Base-by-base conservation (phyloP, 2,329 filamentous ascomycete species). In the Cercospora sp. region DNA sequence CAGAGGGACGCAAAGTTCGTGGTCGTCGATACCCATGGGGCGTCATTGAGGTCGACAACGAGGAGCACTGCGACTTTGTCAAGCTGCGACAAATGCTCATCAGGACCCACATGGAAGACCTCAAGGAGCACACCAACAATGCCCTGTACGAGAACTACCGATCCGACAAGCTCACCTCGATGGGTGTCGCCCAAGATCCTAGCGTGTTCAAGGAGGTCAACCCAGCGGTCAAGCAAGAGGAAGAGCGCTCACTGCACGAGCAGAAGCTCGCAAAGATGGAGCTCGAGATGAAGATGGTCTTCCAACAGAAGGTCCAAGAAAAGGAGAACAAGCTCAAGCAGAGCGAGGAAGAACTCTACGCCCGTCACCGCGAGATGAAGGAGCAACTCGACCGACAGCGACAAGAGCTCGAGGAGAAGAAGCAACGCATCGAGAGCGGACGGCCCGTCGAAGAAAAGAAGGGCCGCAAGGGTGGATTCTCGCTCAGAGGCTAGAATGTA, bases 221-320 rank as follows among this genome's bases (percentile, higher is more conserved):
- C 88, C 95, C 95, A 72, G 94, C 95, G 58, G 95, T 98, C 83
- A 99, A 99, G 90, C 95, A 99, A 84, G 95, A 99, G 82, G 95
- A 99, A 85, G 95, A 99, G 87, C 93, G 95, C 77, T 90, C 92
- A 72, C 87, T 99, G 75, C 95, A 99, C 87, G 95, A 99, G 85
- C 94, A 97, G 87, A 99, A 99, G 87, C 92, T 99, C 76, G 93
- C 94, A 82, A 99, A 99, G 92, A 99, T 99, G 95, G 95, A 99
- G 83, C 90, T 93, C 78, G 95, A 99, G 83, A 99, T 99, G 95
- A 99, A 99, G 92, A 97, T 97, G 92, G 95, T 99, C 75, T 99
- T 99, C 93, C 95, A 98, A 82, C 95, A 99, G 82, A 99, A 99
- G 91, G 95, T 99, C 33, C 90, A 93, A 74, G 95, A 99, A 83